Base-by-base conservation (phyloP, 192 early-diverging fungal genomes). In the Coemansia aciculifera region DNA sequence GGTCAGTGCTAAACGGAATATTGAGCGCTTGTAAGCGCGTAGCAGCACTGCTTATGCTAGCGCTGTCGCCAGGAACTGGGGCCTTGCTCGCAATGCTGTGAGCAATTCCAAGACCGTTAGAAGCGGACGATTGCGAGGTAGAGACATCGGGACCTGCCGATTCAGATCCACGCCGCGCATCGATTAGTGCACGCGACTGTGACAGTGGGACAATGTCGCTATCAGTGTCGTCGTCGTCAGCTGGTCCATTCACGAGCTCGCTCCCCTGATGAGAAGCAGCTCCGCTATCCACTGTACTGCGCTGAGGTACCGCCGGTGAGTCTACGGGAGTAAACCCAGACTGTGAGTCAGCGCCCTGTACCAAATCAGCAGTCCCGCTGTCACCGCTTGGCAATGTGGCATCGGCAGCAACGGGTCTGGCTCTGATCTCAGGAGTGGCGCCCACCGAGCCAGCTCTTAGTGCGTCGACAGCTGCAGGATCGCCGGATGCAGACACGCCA, bases 141-240 rank as follows among this genome's bases (percentile, higher is more conserved):
- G 46, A 21, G 46, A 29, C 54, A 56, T 29, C 54, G 15, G 54
- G 27, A 12, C 54, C 54, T 1, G 54, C 54, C 24, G 54, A 56
- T 5, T 32, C 54, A 1, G 54, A 56, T 56, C 54, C 29, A 15
- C 27, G 54, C 54, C 54, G 51, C 13, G 62, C 71, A 23, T 69
- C 67, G 13, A 66, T 19, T 34, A 81, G 46, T 38, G 63, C 68
- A 15, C 71, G 70, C 44, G 79, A 77, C 31, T 73, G 74, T n/a
- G 74, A 63, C 37, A 82, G 43, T 17, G 79, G 79, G 17, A 77
- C 72, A 37, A 82, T 68, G 42, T 82, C 79, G 68, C 79, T 82
- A 31, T 81, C 79, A 49, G 65, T 62, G 29, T 82, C 79, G 54
- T 56, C 64, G 11, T 66, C 64, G 11, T 66, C 66, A 3, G 34